phyloP scores from a whole-genome alignment of 1,139 yeast species.

The Magnusiomyces tetraspermus region DNA sequence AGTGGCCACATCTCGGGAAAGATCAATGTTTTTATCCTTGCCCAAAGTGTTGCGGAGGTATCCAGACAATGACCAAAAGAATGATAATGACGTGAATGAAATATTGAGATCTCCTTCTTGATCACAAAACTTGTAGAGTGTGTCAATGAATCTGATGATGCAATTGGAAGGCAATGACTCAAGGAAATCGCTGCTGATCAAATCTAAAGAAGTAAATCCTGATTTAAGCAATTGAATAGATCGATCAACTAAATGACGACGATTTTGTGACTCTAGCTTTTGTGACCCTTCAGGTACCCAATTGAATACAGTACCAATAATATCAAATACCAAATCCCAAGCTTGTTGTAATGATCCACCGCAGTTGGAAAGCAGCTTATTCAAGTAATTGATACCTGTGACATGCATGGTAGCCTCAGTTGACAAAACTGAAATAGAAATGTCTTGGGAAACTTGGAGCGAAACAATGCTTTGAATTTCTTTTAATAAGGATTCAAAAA shows the following conservation, averaged over 20 bases:
- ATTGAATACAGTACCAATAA: constrained; percentile 59
- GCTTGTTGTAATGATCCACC: constrained; percentile 52
- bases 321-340: constrained; percentile 65
- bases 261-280: constrained; percentile 27
- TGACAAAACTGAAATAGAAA: constrained; percentile 18
- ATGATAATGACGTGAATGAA: constrained; percentile 82
- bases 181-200: constrained; percentile 76
- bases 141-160: constrained; percentile 55
- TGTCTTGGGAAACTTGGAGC: constrained; percentile 19
- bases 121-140: constrained; percentile 58
- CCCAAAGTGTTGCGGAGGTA: constrained; percentile 38
- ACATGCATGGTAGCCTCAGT: constrained; percentile 48
- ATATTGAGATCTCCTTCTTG: constrained; percentile 71
- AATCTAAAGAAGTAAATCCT: constrained; percentile 70
- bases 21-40: constrained; percentile 1
- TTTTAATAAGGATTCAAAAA: constrained; percentile 15
- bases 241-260: constrained; percentile 30
- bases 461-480: constrained; percentile 12
- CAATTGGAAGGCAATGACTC: constrained; percentile 53
- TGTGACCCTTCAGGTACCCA: constrained; percentile 25
- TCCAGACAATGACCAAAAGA: constrained; percentile 87
- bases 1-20: constrained; percentile 9
- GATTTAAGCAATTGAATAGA: constrained; percentile 40
- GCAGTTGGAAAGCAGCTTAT: constrained; percentile 63
- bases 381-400: constrained; percentile 51